Base-by-base conservation (phyloP, 2,329 filamentous ascomycete genomes). In the Calonectria naviculata region DNA sequence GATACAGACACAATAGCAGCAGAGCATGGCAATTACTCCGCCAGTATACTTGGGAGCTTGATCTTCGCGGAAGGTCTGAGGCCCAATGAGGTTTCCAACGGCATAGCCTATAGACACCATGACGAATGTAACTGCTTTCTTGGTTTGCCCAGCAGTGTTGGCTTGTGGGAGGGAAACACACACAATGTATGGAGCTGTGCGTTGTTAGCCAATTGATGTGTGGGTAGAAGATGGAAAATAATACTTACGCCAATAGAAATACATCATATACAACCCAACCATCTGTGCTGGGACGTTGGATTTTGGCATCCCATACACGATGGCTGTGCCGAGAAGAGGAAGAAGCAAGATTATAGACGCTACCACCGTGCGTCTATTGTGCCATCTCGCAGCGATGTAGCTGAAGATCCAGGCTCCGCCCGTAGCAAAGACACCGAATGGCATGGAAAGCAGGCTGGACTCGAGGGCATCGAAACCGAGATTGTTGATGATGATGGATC, bases 81-180 rank as follows among this genome's bases (percentile, higher is more conserved):
- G 83, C 0, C 79, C 82, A 24, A 84, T 81, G 66, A 85, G 82
- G 66, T 85, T 85, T 15, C 81, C 81, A 3, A 67, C 68, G 8
- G 74, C 76, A 65, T 80, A 89, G 0, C 85, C 86, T 19, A 87
- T 79, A 71, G 87, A 86, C 7, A 86, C 80, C 19, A 86, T 79
- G 31, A 86, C 78, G 29, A 87, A 87, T 1, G 81, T 76, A 0
- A 85, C 86, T 0, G 78, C 78, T 71, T 85, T 81, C 71, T 83
- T 83, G 3, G 81, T 83, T 64, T 83, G 80, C 1, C 81, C 81
- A 1, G 81, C 79, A 0, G 80, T 82, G 63, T 83, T 84, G 15
- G 72, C 70, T 28, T 73, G 65, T 8, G 71, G 61, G 1, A 73
- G 47, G 4, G 65, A 67, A 36, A 73, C 61, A 15, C 61, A 70